Conservation (phyloP, 768 basidiomycete genomes). For the Hysterangium stoloniferum region DNA sequence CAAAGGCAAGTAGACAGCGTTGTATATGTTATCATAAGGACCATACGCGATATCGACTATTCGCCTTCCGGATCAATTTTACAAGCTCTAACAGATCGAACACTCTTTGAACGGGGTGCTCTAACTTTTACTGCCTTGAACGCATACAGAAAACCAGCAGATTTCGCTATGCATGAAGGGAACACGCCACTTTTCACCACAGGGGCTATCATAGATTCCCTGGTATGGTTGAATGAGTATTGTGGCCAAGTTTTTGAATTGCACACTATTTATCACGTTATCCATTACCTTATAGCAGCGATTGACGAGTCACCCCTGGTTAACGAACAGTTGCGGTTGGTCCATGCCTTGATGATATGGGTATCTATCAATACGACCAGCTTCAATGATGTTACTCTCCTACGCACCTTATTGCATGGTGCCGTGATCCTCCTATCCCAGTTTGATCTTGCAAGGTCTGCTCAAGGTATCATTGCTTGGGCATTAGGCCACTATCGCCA, state of each 20-base stretch:
- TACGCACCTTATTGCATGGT: constrained; percentile 64
- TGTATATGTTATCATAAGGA: constrained; percentile 49
- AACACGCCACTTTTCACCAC: constrained; percentile 56
- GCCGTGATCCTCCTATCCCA: constrained; percentile 58
- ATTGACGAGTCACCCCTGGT: constrained; percentile 63
- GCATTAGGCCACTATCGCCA: constrained; percentile 47
- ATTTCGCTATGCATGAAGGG: constrained; percentile 50
- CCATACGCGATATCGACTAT: constrained; percentile 62
- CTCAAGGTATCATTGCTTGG: constrained; percentile 78
- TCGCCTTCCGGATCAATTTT: constrained; percentile 43
- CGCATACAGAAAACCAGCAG: constrained; percentile 40
- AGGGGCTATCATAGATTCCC: constrained; percentile 40
- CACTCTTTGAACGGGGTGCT: constrained; percentile 29
- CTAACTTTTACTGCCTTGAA: constrained; percentile 44
- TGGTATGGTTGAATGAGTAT: constrained; percentile 50
- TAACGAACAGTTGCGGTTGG: constrained; percentile 72
- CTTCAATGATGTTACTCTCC: constrained; percentile 50
- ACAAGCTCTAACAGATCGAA: constrained; percentile 33
- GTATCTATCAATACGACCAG: constrained; percentile 50
- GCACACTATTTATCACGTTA: constrained; percentile 70
- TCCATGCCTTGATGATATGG: constrained; percentile 70
- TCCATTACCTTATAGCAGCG: constrained; percentile 63
- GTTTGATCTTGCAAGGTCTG: constrained; percentile 54
- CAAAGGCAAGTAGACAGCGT: constrained; percentile 47
- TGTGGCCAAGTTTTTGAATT: constrained; percentile 35